Percentiles rank a stretch among this genome's conserved stretches.
Conservation (phyloP, 148 eudicot species). For the Nyssa sinensis region DNA sequence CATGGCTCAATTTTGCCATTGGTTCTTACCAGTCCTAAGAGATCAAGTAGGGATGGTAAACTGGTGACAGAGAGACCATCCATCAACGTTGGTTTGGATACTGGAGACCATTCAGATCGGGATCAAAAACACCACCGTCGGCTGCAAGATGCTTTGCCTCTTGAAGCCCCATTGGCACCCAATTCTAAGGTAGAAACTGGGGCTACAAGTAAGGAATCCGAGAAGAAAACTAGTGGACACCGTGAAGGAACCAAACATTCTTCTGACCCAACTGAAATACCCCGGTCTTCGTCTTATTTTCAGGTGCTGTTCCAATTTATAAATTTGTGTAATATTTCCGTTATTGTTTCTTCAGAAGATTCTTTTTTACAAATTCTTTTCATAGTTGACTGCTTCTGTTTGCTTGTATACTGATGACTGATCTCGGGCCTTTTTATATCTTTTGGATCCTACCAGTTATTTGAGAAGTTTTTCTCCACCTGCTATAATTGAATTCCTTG, state of each 20-base stretch:
- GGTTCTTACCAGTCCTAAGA: constrained; percentile 39
- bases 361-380: not conserved
- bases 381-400: too few relatives aligned
- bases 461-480: not conserved
- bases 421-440: not conserved
- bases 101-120: constrained; percentile 37
- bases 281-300: constrained; percentile 39
- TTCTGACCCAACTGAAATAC: constrained; percentile 29
- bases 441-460: not conserved
- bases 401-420: not conserved
- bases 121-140: constrained; percentile 53
- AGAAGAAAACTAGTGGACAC: constrained; percentile 33
- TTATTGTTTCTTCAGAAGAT: not conserved
- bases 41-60: constrained; percentile 50
- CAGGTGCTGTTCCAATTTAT: constrained; percentile 44
- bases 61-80: constrained; percentile 57
- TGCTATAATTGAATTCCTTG: not conserved
- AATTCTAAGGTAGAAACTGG: constrained; percentile 39
- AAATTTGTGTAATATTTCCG: not conserved
- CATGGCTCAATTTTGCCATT: constrained; percentile 1
- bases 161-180: constrained; percentile 34
- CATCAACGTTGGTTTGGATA: constrained; percentile 32
- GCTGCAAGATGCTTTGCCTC: constrained; percentile 60
- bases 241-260: constrained; percentile 29
- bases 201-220: constrained; percentile 31